Base-by-base conservation (phyloP, 1,139 yeast species). In the Blastobotrys capitulatus region DNA sequence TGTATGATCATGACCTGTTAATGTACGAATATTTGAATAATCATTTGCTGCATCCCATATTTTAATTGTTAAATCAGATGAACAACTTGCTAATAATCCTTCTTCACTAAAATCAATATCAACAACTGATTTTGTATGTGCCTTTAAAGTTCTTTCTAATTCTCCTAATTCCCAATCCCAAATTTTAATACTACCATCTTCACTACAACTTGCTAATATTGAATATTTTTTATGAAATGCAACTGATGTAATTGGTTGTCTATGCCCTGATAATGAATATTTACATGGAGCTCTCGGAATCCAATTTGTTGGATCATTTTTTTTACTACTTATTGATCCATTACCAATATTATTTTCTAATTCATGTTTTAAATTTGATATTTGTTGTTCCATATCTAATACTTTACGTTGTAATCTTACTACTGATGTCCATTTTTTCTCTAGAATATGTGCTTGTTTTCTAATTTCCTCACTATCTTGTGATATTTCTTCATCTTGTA, bases 1-100 rank as follows among this genome's bases (percentile, higher is more conserved):
- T 1, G 94, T 82, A 65, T 89, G 96, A 54, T 89, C 95, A 66
- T 90, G 97, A n/a, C 97, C 97, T 1, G 82, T 70, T 19, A 90
- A 69, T 0, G 89, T 82, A 43, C 88, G 74, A 2, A 81, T 65
- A 46, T 83, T 82, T 43, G 75, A 74, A 58, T 78, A 78, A 6
- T 72, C 69, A 19, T 72, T 66, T 9, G 73, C 66, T 1, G 78
- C 75, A 58, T 80, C 83, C 89, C 92, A 86, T 1, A 86, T 68
- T 60, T 84, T 83, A 53, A 87, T 76, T 18, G 80, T 72, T 49
- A 88, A 68, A 64, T 90, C 97, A 0, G 89, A 76, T 0, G 94
- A 83, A 58, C 90, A 81, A 2, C 87, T 75, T 6, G 87, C 79
- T n/a, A 75, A 60, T n/a, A 69, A 42, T 25, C 37, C 36, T 29